Evolutionary conservation across 2,329 filamentous ascomycete genomes (phyloP), one percentile per base, ranked within the genome.

Genomic region (Seiridium unicorne): DNA sequence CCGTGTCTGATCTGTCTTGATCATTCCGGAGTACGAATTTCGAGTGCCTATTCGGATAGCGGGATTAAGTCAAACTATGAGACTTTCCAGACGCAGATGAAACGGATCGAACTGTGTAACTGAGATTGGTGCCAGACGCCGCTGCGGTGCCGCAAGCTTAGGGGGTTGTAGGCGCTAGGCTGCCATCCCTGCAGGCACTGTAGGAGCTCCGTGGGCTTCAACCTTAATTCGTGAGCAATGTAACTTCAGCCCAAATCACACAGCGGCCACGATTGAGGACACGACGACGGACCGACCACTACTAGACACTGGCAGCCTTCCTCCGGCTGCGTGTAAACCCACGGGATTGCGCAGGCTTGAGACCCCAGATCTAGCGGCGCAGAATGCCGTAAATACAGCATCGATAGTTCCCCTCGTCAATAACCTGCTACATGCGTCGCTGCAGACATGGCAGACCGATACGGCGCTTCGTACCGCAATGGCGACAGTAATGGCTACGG

Each of bases 381-480:
- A 53, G 49, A 53, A 53, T 53, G 49, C 49, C 49, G 35, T 35
- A n/a, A 36, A 34, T 36, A 35, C 49, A 18, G 35, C 49, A 53
- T 34, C 49, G 35, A 53, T 53, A 53, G 35, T 35, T 40, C 35
- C 49, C 11, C 5, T 40, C 49, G 35, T 53, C 49, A 53, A 35
- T 35, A 26, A 13, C n/a, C 40, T 36, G 9, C 55, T 44, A 49
- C n/a, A 42, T 46, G 53, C 35, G 42, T 5, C n/a, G 51, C 26
- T 44, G 51, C 51, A 35, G 75, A 60, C 71, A 85, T 85, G 83
- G 75, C 82, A 66, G 79, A 79, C 71, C 78, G 81, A 67, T 82
- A 81, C 72, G 81, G 78, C 68, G 73, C 69, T 62, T 70, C 81
- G 60, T 79, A 76, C 71, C 76, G 78, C 68, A 79, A 76, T 64